Evolutionary conservation across 306 rosid genomes (phyloP).

Genomic region (Dryas drummondii): DNA sequence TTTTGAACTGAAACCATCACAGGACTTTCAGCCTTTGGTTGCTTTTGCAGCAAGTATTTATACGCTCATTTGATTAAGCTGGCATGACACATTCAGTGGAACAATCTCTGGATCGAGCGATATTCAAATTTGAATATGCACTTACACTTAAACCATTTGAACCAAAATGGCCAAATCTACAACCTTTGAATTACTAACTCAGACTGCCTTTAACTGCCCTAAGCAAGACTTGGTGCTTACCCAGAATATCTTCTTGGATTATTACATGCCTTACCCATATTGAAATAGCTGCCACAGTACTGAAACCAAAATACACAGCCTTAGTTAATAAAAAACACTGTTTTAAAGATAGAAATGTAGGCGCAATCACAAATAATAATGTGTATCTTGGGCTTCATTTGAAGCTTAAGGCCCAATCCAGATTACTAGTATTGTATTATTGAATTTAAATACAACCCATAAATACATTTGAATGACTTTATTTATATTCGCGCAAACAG

Average conservation of each 20-base stretch:
- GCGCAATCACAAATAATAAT: not conserved
- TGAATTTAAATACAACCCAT: not conserved
- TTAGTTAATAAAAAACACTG: not conserved
- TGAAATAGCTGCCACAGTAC: not conserved
- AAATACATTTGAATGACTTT: not conserved
- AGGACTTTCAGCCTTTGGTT: no score
- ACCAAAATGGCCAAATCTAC: no score
- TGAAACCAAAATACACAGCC: not conserved
- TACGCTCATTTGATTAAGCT: not conserved
- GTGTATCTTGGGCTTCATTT: not conserved
- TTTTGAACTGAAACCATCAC: not conserved
- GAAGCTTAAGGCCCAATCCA: not conserved
- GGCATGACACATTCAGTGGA: not conserved
- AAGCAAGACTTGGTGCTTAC: not conserved
- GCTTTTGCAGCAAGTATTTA: no score
- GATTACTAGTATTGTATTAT: not conserved
- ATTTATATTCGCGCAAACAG: not conserved
- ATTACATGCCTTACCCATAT: not conserved
- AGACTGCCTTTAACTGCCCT: not conserved
- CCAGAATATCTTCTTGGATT: not conserved
- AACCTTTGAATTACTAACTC: no score
- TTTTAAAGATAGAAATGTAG: not conserved
- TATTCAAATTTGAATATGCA: not conserved
- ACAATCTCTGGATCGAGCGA: not conserved
- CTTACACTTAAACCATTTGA: not conserved